A percentile compares a stretch with the other conserved stretches of the same genome.
Evolutionary conservation across 148 eudicot genomes (phyloP).

Genomic region (Rhododendron williamsianum): DNA sequence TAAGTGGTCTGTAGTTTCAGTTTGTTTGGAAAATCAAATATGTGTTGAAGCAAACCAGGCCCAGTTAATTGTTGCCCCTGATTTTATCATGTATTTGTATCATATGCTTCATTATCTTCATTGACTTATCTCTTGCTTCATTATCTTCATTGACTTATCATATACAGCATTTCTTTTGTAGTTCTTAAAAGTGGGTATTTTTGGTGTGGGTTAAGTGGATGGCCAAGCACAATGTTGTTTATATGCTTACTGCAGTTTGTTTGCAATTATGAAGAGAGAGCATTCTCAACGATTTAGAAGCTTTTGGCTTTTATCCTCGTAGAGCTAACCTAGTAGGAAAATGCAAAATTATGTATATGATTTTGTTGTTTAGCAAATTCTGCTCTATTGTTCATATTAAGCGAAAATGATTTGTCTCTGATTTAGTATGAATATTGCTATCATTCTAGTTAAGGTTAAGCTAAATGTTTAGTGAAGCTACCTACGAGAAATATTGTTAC

Average conservation of each 20-base stretch:
- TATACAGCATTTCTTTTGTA: background rate
- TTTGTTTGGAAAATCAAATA: background rate
- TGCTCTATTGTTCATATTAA: background rate
- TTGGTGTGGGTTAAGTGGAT: background rate
- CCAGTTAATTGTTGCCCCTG: background rate
- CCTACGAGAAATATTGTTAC: background rate
- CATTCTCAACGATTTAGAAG: background rate
- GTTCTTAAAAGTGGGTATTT: background rate
- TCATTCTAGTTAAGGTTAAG: background rate
- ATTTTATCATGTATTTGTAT: background rate
- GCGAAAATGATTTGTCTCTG: background rate
- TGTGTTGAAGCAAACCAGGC: background rate
- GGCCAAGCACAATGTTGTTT: background rate
- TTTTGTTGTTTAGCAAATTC: background rate
- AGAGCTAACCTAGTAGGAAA: background rate
- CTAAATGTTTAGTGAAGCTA: background rate
- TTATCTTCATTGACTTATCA: background rate
- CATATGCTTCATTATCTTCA: background rate
- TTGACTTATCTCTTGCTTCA: background rate
- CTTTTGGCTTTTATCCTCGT: background rate
- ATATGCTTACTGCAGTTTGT: background rate
- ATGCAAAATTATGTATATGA: background rate
- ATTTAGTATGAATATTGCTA: background rate
- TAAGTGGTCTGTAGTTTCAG: background rate
- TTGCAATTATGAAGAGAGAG: background rate